Base-by-base conservation (phyloP, 805 yeast species). In the Ogataea ganodermae region DNA sequence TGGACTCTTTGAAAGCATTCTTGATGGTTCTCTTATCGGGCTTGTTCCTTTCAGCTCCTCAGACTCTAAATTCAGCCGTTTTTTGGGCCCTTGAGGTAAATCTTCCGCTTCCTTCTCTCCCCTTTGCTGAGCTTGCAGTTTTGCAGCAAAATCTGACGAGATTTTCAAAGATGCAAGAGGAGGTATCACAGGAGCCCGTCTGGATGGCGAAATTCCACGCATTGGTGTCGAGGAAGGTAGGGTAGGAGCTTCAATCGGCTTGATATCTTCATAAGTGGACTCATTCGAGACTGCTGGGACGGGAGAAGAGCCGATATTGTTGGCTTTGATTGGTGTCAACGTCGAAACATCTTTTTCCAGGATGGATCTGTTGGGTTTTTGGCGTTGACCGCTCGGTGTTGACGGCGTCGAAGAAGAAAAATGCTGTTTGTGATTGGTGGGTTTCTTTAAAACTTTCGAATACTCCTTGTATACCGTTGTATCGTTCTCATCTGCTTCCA, bases 401-500 rank as follows among this genome's bases (percentile, higher is more conserved):
- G 53, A 24, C 4, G 57, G 43, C 30, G 56, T 40, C 22, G 61
- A 56, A 4, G 61, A 57, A 1, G 66, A 62, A 31, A 62, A 62
- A 7, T 50, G 44, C 6, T 57, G 46, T 36, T 60, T 62, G 37
- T 45, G 56, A 12, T 59, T 62, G 1, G 61, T 55, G 6, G 48
- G 51, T 17, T 50, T 57, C 35, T 60, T 57, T 18, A 59, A 41
- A 24, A 53, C 46, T 35, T 40, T 48, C 1, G 65, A 60, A 30
- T 50, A 57, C 24, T 56, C 64, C 24, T 50, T 42, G 33, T 58
- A 52, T 2, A 59, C 58, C n/a, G 56, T 42, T 13, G 60, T 55
- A 23, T 52, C 45, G 28, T 52, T 42, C 1, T 38, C 48, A 3
- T 50, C 56, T 22, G 42, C 52, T 5, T 18, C 24, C n/a, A 38